Percentiles rank a stretch among this genome's conserved stretches.
These are phyloP conservation scores for Populus deltoides DNA, from an alignment of 345 rosid genomes.

Conservation along the genomic window DNA sequence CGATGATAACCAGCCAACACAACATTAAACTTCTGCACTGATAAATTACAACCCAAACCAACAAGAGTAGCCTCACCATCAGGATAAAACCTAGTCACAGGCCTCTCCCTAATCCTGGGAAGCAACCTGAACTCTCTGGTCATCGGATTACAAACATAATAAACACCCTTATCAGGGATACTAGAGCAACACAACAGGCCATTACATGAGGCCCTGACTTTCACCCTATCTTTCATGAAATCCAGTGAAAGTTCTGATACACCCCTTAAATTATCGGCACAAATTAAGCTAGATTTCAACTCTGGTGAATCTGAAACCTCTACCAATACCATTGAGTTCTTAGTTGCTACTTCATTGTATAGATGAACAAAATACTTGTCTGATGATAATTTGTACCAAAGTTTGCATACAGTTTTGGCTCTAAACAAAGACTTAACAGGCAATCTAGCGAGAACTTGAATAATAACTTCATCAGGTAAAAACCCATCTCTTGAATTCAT, in stretches of 20 bases:
- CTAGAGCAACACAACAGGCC: conserved; percentile 91
- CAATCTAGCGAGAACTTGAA: conserved; percentile 67
- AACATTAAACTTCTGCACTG: conserved; percentile 49
- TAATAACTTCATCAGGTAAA: conserved; percentile 73
- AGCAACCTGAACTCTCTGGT: conserved; percentile 64
- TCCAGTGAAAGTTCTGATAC: conserved; percentile 65
- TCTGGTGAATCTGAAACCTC: conserved; percentile 55
- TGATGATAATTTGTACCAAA: conserved; percentile 57
- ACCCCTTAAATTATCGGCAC: conserved; percentile 62
- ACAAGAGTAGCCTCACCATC: conserved; percentile 80
- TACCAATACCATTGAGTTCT: conserved; percentile 51
- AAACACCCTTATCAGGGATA: conserved; percentile 70
- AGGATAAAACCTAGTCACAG: conserved; percentile 71
- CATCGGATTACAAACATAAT: conserved; percentile 79
- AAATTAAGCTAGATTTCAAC: conserved; percentile 50
- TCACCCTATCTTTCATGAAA: conserved; percentile 71
- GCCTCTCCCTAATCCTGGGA: conserved; percentile 68
- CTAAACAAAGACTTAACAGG: conserved; percentile 68
- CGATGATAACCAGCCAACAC: conserved; percentile 83
- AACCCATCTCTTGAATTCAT: conserved; percentile 37
- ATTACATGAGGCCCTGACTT: conserved; percentile 76
- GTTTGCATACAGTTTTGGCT: conserved; percentile 70
- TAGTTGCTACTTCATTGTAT: conserved; percentile 51
- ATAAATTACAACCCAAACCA: conserved; percentile 60
- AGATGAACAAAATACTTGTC: conserved; percentile 55